These are phyloP conservation scores for Saccharomyces hybrid DNA, from an alignment of 1,139 yeast genomes.

Conservation along the genomic window DNA sequence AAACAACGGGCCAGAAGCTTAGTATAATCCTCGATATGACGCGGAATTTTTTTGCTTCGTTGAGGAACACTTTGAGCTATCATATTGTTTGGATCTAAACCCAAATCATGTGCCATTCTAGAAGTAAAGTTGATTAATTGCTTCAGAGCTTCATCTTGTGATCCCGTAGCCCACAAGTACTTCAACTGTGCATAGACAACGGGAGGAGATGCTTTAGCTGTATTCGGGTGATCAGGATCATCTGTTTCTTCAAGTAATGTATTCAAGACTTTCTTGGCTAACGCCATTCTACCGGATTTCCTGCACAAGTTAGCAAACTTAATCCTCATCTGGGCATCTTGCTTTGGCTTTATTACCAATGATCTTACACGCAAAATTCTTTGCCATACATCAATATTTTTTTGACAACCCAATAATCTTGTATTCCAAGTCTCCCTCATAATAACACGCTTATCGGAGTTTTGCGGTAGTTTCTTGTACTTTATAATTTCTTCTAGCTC, in stretches of 20 bases:
- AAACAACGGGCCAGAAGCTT: constrained; percentile 86
- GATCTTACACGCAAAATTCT: constrained; percentile 91
- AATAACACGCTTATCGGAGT: constrained; percentile 66
- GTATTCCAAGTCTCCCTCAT: constrained; percentile 94
- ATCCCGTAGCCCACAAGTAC: constrained; percentile 95
- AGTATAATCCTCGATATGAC: constrained; percentile 78
- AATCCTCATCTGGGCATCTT: constrained; percentile 97
- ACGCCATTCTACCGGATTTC: constrained; percentile 82
- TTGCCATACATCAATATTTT: constrained; percentile 98
- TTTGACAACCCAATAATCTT: constrained; percentile 84
- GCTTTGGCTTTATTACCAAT: constrained; percentile 87
- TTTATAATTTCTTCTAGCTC: constrained; percentile 92
- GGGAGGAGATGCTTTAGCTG: constrained; percentile 85
- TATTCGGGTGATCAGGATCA: constrained; percentile 42
- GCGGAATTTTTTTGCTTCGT: constrained; percentile 62
- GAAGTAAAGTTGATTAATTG: constrained; percentile 87
- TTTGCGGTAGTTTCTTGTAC: constrained; percentile 77
- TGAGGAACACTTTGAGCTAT: constrained; percentile 51
- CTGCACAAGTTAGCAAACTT: constrained; percentile 94
- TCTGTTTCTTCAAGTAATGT: constrained; percentile 53
- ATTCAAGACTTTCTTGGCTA: constrained; percentile 88
- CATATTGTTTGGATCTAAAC: constrained; percentile 71
- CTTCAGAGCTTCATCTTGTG: constrained; percentile 74
- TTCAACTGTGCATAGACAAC: constrained; percentile 96
- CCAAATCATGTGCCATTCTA: constrained; percentile 81